Conservation (phyloP, 257 asterid species). For the Cinchona pubescens region DNA sequence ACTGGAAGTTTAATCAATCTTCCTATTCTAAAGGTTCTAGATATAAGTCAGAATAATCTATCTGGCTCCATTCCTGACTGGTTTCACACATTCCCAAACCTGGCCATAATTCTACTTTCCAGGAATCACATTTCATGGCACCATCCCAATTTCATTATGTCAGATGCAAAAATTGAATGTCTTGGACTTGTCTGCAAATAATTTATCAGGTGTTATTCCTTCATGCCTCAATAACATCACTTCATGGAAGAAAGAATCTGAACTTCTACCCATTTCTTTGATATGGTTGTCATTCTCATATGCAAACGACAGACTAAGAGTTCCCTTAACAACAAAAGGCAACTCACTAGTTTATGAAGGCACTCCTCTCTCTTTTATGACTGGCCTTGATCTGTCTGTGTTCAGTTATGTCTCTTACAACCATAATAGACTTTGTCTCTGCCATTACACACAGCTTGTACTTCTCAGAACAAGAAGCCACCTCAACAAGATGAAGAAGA, state of each 20-base stretch:
- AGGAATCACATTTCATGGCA: constrained; percentile 23
- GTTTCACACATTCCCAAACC: too few relatives aligned
- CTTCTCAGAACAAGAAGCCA: too few relatives aligned
- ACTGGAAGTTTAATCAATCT: constrained; percentile 8
- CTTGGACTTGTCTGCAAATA: constrained; percentile 18
- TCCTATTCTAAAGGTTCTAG: constrained; percentile 19
- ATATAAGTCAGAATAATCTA: constrained; percentile 15
- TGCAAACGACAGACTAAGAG: constrained; percentile 14
- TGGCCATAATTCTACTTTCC: too few relatives aligned
- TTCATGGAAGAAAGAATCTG: constrained; percentile 12
- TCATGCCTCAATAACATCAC: constrained; percentile 17
- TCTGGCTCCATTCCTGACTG: constrained; percentile 19
- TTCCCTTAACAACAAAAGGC: constrained; percentile 1
- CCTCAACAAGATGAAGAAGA: too few relatives aligned
- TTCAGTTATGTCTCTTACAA: too few relatives aligned
- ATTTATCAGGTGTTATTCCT: constrained; percentile 13
- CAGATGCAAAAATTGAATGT: constrained; percentile 14
- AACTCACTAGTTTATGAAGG: constrained; percentile 18
- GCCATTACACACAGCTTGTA: too few relatives aligned
- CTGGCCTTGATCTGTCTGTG: too few relatives aligned
- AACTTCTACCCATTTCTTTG: background rate
- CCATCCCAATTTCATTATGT: constrained; percentile 17
- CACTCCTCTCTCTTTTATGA: constrained; percentile 15
- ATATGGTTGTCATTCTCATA: constrained; percentile 9
- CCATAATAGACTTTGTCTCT: too few relatives aligned